These are phyloP conservation scores for Nitzschia sp. DNA, from an alignment of 108 stramenopile species.

Conservation along the genomic window DNA sequence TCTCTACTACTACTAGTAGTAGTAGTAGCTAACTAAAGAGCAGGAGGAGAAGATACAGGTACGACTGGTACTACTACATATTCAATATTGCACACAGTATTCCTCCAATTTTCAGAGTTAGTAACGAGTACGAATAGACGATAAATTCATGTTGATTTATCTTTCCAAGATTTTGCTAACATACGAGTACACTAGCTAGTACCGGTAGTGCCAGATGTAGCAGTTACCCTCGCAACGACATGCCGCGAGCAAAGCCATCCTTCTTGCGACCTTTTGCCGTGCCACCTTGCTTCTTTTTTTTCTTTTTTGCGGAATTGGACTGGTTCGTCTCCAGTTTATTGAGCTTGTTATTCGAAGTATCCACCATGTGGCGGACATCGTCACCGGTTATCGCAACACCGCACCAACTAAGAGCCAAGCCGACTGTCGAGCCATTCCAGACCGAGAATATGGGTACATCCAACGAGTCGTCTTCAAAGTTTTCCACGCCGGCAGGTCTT, in stretches of 20 bases:
- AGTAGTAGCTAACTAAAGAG: too few relatives aligned
- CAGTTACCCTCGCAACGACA: conserved; percentile 24
- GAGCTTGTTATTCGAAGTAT: neutral
- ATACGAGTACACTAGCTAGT: too few relatives aligned
- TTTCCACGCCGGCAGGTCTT: neutral
- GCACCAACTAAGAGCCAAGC: conserved; percentile 1
- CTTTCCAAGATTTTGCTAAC: too few relatives aligned
- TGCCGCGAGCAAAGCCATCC: conserved; percentile 36
- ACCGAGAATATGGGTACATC: conserved; percentile 9
- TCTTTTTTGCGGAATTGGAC: conserved; percentile 9
- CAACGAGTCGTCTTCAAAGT: neutral
- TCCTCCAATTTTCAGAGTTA: neutral
- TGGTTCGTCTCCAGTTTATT: neutral
- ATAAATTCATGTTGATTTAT: too few relatives aligned
- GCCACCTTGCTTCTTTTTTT: conserved; percentile 15
- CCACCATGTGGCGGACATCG: conserved; percentile 5
- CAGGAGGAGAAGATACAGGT: too few relatives aligned
- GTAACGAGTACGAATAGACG: too few relatives aligned
- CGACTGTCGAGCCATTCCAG: conserved; percentile 8
- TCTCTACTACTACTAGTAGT: too few relatives aligned
- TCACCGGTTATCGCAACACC: conserved; percentile 23
- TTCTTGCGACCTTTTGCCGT: conserved; percentile 10
- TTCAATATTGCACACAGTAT: too few relatives aligned
- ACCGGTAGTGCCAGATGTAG: too few relatives aligned
- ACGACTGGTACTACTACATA: too few relatives aligned